Percentiles rank a stretch among this genome's conserved stretches.
Conservation (phyloP, 2,329 filamentous ascomycete genomes). For the Chrysoporthe puriensis region DNA sequence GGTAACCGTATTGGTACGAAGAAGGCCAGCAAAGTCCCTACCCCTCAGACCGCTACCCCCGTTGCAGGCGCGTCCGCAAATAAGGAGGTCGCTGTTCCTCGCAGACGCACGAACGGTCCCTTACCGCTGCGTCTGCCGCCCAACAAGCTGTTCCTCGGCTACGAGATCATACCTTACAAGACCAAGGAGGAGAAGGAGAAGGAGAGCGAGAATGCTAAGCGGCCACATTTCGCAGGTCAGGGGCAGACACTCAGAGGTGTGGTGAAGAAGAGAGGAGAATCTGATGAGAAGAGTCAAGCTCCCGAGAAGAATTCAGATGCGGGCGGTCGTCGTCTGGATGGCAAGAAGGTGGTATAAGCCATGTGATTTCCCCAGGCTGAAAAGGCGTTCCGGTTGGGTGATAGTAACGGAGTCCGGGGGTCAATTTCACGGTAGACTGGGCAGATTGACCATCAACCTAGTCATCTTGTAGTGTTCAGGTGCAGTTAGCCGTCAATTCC, state of each 20-base stretch:
- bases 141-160: conserved; percentile 96
- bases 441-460: conserved; percentile 5
- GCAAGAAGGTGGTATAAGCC: conserved; percentile 24
- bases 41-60: conserved; percentile 75
- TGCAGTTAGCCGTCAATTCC: conserved; percentile 4
- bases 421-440: conserved; percentile 2
- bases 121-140: conserved; percentile 82
- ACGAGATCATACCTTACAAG: conserved; percentile 87
- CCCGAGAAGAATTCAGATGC: conserved; percentile 48
- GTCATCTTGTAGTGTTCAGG: not conserved
- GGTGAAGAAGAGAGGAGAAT: conserved; percentile 71
- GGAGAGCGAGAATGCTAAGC: conserved; percentile 65
- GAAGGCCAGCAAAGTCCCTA: conserved; percentile 76
- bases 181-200: conserved; percentile 73
- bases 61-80: conserved; percentile 60
- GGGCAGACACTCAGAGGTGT: conserved; percentile 77
- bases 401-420: conserved; percentile 15
- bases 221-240: conserved; percentile 80
- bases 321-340: conserved; percentile 24
- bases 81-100: conserved; percentile 41
- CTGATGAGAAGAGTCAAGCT: conserved; percentile 50
- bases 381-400: conserved; percentile 21
- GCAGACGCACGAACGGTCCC: conserved; percentile 70
- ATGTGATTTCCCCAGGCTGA: not conserved
- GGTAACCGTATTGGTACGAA: conserved; percentile 85